Percentiles rank a stretch among this genome's conserved stretches.
These are phyloP conservation scores for Ustilago sp. DNA, from an alignment of 1,284 basidiomycete genomes.

Conservation along the genomic window DNA sequence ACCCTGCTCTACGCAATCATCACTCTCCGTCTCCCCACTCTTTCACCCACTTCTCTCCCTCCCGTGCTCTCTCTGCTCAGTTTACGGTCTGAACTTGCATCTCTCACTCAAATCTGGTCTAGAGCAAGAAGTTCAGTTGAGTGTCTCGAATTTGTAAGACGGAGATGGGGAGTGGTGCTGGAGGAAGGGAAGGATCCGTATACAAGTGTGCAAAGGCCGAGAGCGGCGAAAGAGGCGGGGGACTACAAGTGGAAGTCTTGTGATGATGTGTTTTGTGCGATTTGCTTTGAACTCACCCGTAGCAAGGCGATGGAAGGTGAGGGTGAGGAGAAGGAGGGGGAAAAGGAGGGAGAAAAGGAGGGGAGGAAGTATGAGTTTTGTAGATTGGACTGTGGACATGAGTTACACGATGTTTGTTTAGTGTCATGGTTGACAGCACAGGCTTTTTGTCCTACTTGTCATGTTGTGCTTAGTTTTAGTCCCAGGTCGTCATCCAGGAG, in stretches of 20 bases:
- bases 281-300: constrained; percentile 53
- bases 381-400: constrained; percentile 53
- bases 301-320: not conserved
- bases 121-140: constrained; percentile 46
- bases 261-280: constrained; percentile 51
- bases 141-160: constrained; percentile 56
- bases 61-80: constrained; percentile 52
- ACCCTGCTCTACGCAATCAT: constrained; percentile 45
- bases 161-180: constrained; percentile 48
- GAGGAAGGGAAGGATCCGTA: constrained; percentile 31
- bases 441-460: constrained; percentile 57
- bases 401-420: constrained; percentile 55
- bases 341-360: not conserved
- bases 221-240: constrained; percentile 30
- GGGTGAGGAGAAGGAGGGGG: not conserved
- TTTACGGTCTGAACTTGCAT: constrained; percentile 45
- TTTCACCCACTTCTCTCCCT: constrained; percentile 53
- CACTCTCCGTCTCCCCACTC: constrained; percentile 50
- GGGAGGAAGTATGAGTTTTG: constrained; percentile 30
- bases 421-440: constrained; percentile 54
- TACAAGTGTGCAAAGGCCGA: constrained; percentile 18
- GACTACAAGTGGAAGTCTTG: constrained; percentile 50
- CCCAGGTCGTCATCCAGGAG: constrained; percentile 17
- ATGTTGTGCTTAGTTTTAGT: constrained; percentile 49
- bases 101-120: constrained; percentile 47